Percentiles rank a stretch among this genome's conserved stretches.
Conservation (phyloP, 2,329 filamentous ascomycete genomes). For the Chalaropsis thielavioides region DNA sequence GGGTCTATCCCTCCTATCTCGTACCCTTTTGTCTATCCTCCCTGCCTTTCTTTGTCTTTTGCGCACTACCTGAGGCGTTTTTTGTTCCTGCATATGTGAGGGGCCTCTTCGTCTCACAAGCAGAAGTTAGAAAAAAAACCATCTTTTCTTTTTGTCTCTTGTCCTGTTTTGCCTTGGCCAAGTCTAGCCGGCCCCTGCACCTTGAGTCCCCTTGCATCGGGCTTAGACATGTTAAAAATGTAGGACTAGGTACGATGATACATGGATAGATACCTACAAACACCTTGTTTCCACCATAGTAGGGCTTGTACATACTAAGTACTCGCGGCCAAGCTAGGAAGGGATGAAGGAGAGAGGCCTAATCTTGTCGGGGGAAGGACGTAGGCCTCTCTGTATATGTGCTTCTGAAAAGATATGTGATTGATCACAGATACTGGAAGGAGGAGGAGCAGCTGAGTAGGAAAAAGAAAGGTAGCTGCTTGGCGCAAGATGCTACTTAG, state of each 20-base stretch:
- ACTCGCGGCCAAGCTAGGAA: background rate
- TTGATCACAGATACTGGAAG: background rate
- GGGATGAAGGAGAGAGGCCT: background rate
- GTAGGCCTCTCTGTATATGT: background rate
- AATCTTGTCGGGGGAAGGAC: background rate
- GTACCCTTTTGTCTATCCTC: background rate
- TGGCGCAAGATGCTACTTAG: background rate
- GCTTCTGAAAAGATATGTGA: background rate
- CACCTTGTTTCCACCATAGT: background rate
- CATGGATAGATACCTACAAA: background rate
- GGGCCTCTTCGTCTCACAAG: background rate
- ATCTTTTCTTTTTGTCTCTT: background rate
- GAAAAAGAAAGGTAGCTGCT: background rate
- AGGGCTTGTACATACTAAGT: too few relatives aligned
- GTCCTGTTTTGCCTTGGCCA: background rate
- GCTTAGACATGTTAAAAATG: background rate
- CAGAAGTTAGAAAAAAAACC: background rate
- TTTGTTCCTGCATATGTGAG: conserved; percentile 6
- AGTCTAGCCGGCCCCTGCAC: background rate
- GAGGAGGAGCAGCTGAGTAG: background rate
- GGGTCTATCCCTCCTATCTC: background rate
- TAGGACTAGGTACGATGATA: background rate
- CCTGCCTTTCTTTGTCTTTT: background rate
- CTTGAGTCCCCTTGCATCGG: background rate
- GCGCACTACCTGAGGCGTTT: background rate